phyloP scores from a whole-genome alignment of 345 rosid genomes.

The Syzygium grande region DNA sequence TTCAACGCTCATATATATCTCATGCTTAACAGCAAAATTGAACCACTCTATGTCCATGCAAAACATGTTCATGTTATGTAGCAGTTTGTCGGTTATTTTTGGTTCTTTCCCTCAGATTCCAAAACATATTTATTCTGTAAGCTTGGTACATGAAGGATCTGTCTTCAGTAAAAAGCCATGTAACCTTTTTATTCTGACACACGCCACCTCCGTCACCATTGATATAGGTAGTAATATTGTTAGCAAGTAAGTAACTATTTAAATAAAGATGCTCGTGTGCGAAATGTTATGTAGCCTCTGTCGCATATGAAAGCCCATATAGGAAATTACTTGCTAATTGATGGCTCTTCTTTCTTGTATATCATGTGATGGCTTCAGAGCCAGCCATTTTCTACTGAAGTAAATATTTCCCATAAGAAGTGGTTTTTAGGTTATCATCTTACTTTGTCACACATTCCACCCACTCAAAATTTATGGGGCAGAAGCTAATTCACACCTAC shows the following conservation, averaged over 20 bases:
- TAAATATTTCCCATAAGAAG: not conserved
- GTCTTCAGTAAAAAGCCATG: not conserved
- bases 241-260: not conserved
- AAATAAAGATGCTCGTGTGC: not conserved
- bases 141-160: not conserved
- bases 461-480: not conserved
- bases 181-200: not conserved
- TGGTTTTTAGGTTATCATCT: not conserved
- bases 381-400: not conserved
- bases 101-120: not conserved
- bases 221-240: not conserved
- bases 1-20: not conserved
- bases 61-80: not conserved
- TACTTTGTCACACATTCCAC: not conserved
- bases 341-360: not conserved
- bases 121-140: not conserved
- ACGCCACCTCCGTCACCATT: not conserved
- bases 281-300: not conserved
- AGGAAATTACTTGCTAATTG: not conserved
- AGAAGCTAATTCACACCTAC: not conserved
- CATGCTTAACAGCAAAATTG: not conserved
- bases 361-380: not conserved
- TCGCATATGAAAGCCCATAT: not conserved
- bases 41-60: not conserved
- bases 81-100: not conserved